Conservation (phyloP, 2,329 filamentous ascomycete genomes). For the Botrytis porri region DNA sequence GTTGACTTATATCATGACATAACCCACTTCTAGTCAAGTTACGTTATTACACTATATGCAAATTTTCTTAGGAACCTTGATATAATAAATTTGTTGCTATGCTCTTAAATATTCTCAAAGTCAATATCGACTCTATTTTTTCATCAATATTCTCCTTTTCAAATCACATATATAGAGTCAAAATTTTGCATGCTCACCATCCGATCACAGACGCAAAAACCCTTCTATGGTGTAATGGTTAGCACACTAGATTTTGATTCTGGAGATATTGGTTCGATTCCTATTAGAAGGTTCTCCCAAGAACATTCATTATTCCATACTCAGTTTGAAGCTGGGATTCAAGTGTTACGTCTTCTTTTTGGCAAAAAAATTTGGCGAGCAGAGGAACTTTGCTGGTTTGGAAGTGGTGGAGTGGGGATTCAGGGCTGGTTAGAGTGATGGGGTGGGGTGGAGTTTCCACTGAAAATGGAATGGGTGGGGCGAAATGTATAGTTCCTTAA, state of each 20-base stretch:
- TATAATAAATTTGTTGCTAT: no score
- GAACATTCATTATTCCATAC: background rate
- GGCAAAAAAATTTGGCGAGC: background rate
- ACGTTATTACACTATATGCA: no score
- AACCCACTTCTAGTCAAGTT: no score
- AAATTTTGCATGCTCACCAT: background rate
- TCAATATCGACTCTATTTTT: no score
- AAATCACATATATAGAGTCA: no score
- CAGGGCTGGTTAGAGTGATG: background rate
- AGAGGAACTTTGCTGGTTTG: background rate
- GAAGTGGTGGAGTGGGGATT: background rate
- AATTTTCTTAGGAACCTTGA: no score
- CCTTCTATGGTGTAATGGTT: constrained; percentile 17
- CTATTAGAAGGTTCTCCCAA: constrained; percentile 7
- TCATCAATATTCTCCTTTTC: no score
- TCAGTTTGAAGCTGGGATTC: constrained; percentile 2
- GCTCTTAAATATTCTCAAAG: no score
- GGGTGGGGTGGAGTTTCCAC: background rate
- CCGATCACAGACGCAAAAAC: background rate
- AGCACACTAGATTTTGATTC: constrained; percentile 15
- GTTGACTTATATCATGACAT: no score
- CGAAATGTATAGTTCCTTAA: background rate
- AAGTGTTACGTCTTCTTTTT: background rate
- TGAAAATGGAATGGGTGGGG: background rate
- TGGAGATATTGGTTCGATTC: constrained; percentile 20